A percentile compares a stretch with the other conserved stretches of the same genome.
Conservation (phyloP, 2,329 filamentous ascomycete species). For the Botrytis aclada region DNA sequence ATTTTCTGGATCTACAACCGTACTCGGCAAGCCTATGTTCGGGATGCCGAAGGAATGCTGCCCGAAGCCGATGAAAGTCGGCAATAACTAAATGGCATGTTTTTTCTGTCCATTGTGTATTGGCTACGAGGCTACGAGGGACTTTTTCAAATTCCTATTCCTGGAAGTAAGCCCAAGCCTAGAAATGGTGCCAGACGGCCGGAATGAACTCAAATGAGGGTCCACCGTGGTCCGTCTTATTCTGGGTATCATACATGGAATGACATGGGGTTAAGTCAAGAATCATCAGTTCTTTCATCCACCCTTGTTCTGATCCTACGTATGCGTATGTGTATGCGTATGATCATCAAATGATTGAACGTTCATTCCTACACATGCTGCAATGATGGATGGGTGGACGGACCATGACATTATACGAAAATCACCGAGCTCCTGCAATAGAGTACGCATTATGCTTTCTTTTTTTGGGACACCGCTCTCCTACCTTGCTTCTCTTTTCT, state of each 20-base stretch:
- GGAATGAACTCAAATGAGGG: constrained; percentile 1
- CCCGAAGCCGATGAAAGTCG: constrained; percentile 10
- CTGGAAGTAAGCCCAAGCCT: background rate
- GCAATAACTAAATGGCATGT: background rate
- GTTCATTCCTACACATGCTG: constrained; percentile 8
- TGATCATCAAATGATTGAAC: constrained; percentile 11
- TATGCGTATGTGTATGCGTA: constrained; percentile 10
- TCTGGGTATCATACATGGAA: constrained; percentile 5
- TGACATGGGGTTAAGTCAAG: constrained; percentile 5
- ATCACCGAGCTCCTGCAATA: constrained; percentile 13
- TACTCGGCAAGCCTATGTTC: constrained; percentile 2
- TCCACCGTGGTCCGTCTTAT: constrained; percentile 7
- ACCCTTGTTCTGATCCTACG: constrained; percentile 14
- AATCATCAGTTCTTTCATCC: constrained; percentile 7
- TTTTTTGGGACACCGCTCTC: constrained; percentile 10
- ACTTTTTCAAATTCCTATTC: background rate
- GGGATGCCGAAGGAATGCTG: constrained; percentile 12
- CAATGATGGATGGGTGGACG: constrained; percentile 1
- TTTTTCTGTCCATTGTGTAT: constrained; percentile 4
- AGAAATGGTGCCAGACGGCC: background rate
- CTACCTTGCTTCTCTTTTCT: constrained; percentile 11
- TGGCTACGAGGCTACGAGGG: background rate
- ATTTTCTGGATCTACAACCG: background rate
- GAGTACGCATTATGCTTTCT: constrained; percentile 6
- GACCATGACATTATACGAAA: constrained; percentile 5